Evolutionary conservation across 2,329 filamentous ascomycete species (phyloP).

Genomic region (Fusarium fracticaudum): DNA sequence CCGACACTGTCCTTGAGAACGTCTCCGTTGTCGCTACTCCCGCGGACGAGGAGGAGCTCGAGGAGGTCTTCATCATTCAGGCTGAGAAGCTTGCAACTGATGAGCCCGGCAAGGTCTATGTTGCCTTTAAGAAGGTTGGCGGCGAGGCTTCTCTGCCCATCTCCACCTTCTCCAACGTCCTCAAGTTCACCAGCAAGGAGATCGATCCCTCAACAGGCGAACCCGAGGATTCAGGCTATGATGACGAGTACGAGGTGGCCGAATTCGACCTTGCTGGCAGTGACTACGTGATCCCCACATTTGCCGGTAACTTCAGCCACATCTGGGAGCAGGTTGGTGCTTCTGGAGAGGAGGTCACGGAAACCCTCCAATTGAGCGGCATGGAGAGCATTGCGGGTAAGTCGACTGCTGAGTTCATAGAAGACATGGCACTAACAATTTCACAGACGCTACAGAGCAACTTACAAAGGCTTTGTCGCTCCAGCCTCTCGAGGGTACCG

Average conservation of each 20-base stretch:
- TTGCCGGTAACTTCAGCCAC: conserved; percentile 93
- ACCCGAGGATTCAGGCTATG: conserved; percentile 91
- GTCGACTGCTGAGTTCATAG: conserved; percentile 44
- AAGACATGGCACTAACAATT: conserved; percentile 35
- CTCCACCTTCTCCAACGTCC: conserved; percentile 86
- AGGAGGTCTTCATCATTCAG: conserved; percentile 94
- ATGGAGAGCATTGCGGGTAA: conserved; percentile 93
- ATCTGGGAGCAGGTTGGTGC: conserved; percentile 94
- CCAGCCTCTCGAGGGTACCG: conserved; percentile 93
- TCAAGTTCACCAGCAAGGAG: conserved; percentile 98
- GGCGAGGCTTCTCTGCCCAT: conserved; percentile 82
- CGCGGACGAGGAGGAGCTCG: conserved; percentile 81
- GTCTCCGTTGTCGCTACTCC: conserved; percentile 85
- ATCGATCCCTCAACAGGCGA: conserved; percentile 95
- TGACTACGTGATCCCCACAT: conserved; percentile 93
- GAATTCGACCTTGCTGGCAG: conserved; percentile 91
- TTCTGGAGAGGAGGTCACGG: conserved; percentile 87
- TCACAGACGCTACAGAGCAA: conserved; percentile 87
- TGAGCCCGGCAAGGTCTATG: conserved; percentile 92
- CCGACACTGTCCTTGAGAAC: conserved; percentile 89
- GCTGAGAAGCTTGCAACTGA: conserved; percentile 84
- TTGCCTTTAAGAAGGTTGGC: conserved; percentile 86
- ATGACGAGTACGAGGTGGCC: conserved; percentile 97
- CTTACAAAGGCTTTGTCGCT: conserved; percentile 86
- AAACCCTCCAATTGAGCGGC: conserved; percentile 87